phyloP scores from a whole-genome alignment of 768 basidiomycete species.

The Trametes cinnabarina region DNA sequence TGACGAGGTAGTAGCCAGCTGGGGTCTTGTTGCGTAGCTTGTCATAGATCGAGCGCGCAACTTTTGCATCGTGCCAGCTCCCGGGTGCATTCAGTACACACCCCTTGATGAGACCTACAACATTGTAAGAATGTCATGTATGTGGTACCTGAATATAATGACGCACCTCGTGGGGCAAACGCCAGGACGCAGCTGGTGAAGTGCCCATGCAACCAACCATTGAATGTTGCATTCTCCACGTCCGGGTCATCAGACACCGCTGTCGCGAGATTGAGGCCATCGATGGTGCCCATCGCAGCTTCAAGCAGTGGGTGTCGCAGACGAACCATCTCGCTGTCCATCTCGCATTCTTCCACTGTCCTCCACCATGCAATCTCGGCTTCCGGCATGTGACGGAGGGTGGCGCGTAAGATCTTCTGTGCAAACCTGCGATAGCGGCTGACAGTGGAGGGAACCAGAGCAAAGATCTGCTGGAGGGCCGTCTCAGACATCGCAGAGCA shows the following conservation, averaged over 20 bases:
- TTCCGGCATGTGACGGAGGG: slow-evolving; percentile 31
- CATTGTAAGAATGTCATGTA: no score
- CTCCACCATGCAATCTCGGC: slow-evolving; percentile 28
- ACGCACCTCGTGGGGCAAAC: slow-evolving; percentile 33
- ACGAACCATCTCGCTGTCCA: slow-evolving; percentile 28
- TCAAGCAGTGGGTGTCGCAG: slow-evolving; percentile 30
- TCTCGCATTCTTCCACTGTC: slow-evolving; percentile 28
- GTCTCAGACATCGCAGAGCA: slow-evolving; percentile 40
- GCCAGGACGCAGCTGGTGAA: slow-evolving; percentile 39
- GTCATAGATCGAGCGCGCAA: slow-evolving; percentile 41
- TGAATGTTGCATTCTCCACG: slow-evolving; percentile 47
- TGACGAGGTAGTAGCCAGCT: slow-evolving; percentile 40
- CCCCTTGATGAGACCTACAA: slow-evolving; percentile 37
- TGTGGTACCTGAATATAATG: no score
- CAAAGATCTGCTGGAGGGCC: slow-evolving; percentile 42
- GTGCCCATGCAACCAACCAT: slow-evolving; percentile 43
- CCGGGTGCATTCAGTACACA: slow-evolving; percentile 40
- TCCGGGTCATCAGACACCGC: slow-evolving; percentile 38
- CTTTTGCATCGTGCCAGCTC: slow-evolving; percentile 48
- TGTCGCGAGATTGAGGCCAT: slow-evolving; percentile 41
- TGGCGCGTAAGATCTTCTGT: slow-evolving; percentile 31
- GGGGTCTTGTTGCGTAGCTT: slow-evolving; percentile 36
- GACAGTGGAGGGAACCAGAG: slow-evolving; percentile 37
- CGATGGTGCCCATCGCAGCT: slow-evolving; percentile 42
- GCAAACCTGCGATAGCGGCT: slow-evolving; percentile 37